These are phyloP conservation scores for Striga hermonthica DNA, from an alignment of 305 asterid species.

Conservation along the genomic window DNA sequence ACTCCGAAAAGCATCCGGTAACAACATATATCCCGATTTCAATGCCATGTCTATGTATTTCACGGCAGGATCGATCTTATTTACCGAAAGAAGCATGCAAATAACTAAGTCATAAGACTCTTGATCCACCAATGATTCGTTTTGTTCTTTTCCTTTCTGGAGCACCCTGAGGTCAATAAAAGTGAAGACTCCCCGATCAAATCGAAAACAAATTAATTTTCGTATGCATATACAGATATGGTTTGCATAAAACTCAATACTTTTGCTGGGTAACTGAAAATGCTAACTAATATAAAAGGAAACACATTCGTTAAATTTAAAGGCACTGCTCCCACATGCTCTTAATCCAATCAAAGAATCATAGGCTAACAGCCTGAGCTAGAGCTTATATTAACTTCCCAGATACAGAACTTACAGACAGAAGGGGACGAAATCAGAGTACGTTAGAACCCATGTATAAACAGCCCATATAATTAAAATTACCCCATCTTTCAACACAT, in stretches of 20 bases:
- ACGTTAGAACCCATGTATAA: constrained; percentile 2
- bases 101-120: constrained; percentile 72
- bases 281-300: background rate
- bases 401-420: background rate
- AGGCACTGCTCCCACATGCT: background rate
- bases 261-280: constrained; percentile 9
- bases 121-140: constrained; percentile 69
- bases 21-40: constrained; percentile 61
- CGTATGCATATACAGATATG: background rate
- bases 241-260: constrained; percentile 5
- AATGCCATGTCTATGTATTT: constrained; percentile 55
- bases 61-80: constrained; percentile 56
- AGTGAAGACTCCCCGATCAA: constrained; percentile 32
- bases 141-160: constrained; percentile 51
- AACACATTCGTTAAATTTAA: background rate
- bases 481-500: background rate
- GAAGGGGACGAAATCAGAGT: background rate
- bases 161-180: constrained; percentile 61
- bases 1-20: constrained; percentile 47
- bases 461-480: background rate
- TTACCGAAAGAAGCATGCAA: constrained; percentile 48
- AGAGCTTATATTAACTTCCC: background rate
- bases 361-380: background rate
- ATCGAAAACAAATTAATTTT: constrained; percentile 22
- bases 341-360: background rate